Percentiles rank a stretch among this genome's conserved stretches.
phyloP scores from a whole-genome alignment of 306 rosid species.

The Medicago ruthenica region DNA sequence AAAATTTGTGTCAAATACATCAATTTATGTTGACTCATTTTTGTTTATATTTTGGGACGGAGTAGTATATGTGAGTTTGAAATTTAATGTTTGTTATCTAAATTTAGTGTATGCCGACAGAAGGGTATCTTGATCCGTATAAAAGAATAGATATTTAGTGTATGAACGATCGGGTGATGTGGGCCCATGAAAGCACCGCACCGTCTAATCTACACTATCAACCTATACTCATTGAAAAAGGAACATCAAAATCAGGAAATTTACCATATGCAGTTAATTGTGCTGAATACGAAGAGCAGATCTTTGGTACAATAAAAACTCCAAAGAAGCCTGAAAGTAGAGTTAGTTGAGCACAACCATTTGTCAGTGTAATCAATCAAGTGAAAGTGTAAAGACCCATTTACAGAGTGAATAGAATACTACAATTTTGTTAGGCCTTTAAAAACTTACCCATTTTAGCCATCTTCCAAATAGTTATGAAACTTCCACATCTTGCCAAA shows the following conservation, averaged over 20 bases:
- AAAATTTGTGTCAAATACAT: too few species aligned
- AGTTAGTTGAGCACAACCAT: constrained; percentile 35
- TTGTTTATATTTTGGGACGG: too few species aligned
- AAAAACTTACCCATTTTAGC: constrained; percentile 59
- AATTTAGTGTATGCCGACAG: background rate
- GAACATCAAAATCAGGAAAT: constrained; percentile 36
- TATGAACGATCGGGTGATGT: constrained; percentile 26
- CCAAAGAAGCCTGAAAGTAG: constrained; percentile 78
- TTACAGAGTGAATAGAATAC: too few species aligned
- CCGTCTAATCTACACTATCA: background rate
- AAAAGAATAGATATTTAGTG: constrained; percentile 38
- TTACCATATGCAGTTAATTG: constrained; percentile 84
- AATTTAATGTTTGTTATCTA: too few species aligned
- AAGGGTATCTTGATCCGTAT: background rate
- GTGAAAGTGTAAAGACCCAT: background rate
- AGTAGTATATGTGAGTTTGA: too few species aligned
- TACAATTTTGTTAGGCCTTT: too few species aligned
- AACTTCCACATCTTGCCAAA: constrained; percentile 89
- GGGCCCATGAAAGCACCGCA: constrained; percentile 41
- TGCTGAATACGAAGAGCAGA: constrained; percentile 72
- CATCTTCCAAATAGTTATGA: constrained; percentile 86
- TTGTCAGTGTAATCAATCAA: constrained; percentile 44
- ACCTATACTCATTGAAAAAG: background rate
- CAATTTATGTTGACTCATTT: too few species aligned
- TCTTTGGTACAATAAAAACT: constrained; percentile 79